Conservation (phyloP, 2,329 filamentous ascomycete species). For the Beauveria pseudobassiana region DNA sequence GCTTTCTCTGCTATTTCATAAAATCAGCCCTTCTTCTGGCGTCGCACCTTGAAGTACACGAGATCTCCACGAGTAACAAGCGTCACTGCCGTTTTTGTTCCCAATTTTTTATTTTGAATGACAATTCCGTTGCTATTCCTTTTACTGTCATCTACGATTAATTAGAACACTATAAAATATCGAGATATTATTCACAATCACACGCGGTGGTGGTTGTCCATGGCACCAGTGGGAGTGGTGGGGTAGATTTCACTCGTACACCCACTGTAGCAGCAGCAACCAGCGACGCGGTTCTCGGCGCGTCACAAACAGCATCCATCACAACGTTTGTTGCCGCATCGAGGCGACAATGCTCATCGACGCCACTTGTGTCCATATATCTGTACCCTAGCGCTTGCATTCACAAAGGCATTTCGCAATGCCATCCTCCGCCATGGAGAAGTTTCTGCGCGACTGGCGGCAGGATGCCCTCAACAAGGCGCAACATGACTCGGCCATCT, state of each 20-base stretch:
- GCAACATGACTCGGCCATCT: constrained; percentile 93
- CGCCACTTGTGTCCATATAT: neutral
- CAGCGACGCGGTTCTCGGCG: neutral
- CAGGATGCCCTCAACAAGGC: constrained; percentile 93
- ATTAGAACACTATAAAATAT: too few species aligned
- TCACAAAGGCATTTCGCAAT: neutral
- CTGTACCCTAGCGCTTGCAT: neutral
- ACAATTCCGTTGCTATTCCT: too few species aligned
- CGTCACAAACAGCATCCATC: constrained; percentile 2
- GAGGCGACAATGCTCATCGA: neutral
- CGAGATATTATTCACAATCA: too few species aligned
- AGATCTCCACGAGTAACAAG: too few species aligned
- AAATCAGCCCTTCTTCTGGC: too few species aligned
- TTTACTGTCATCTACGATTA: too few species aligned
- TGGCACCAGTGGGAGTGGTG: neutral
- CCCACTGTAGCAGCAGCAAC: neutral
- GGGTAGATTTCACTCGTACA: neutral
- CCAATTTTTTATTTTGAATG: too few species aligned
- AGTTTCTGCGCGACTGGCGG: constrained; percentile 87
- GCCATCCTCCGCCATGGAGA: constrained; percentile 59
- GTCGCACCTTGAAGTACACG: too few species aligned
- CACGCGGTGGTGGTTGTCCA: neutral
- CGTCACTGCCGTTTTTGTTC: too few species aligned
- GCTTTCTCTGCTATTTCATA: too few species aligned
- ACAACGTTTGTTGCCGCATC: neutral